These are phyloP conservation scores for Neoscytalidium dimidiatum DNA, from an alignment of 2,329 filamentous ascomycete species.

Conservation along the genomic window DNA sequence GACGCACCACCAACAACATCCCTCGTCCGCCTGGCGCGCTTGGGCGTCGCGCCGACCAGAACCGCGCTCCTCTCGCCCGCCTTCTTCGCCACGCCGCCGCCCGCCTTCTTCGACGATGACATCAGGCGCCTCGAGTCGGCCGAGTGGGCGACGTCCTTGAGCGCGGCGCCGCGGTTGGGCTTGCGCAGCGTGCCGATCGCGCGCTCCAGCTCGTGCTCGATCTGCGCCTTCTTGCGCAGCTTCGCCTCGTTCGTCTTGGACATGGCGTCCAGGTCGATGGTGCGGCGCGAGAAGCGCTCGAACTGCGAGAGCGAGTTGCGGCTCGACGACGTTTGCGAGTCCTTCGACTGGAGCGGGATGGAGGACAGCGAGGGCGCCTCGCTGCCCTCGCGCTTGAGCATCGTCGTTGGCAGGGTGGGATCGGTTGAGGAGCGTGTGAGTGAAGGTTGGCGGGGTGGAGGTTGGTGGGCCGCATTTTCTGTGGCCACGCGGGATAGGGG, in stretches of 20 bases:
- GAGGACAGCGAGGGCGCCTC: conserved; percentile 56
- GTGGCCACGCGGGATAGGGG: conserved; percentile 65
- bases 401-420: conserved; percentile 54
- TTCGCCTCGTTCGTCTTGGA: conserved; percentile 58
- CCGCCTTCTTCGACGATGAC: conserved; percentile 10
- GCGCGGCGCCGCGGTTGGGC: conserved; percentile 71
- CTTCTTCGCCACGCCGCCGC: conserved; percentile 29
- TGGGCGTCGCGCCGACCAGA: conserved; percentile 47
- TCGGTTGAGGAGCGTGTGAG: conserved; percentile 69
- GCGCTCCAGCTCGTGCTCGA: conserved; percentile 70
- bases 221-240: conserved; percentile 64
- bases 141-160: conserved; percentile 67
- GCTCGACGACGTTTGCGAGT: conserved; percentile 34
- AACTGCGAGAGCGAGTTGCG: conserved; percentile 42
- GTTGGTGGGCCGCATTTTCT: conserved; percentile 45
- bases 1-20: conserved; percentile 34
- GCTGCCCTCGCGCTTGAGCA: conserved; percentile 69
- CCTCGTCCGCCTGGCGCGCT: conserved; percentile 34
- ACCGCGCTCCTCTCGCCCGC: conserved; percentile 27
- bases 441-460: conserved; percentile 59
- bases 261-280: conserved; percentile 58
- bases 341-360: conserved; percentile 51
- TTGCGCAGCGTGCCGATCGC: conserved; percentile 74
- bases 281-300: conserved; percentile 51
- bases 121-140: conserved; percentile 49